These are phyloP conservation scores for Kwoniella shivajii DNA, from an alignment of 1,284 basidiomycete species.

Conservation along the genomic window DNA sequence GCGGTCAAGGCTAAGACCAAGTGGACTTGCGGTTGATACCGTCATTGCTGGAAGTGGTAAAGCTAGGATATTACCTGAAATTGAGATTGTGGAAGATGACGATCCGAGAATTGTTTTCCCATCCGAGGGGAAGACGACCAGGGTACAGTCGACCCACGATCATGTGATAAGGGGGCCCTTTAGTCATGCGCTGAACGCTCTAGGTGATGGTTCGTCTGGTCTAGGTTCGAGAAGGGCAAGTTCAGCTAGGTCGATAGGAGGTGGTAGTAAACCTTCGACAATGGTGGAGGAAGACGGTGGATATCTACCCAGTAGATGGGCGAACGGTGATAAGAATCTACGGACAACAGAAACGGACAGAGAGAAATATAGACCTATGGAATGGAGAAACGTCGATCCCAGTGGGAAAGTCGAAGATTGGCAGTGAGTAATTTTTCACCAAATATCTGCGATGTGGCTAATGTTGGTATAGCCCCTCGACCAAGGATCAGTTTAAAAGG, in stretches of 20 bases:
- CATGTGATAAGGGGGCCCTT: constrained; percentile 40
- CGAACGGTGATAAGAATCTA: constrained; percentile 46
- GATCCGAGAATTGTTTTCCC: constrained; percentile 50
- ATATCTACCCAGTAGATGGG: constrained; percentile 52
- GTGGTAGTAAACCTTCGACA: constrained; percentile 22
- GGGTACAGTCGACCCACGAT: constrained; percentile 40
- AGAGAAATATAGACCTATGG: constrained; percentile 51
- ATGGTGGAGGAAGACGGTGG: constrained; percentile 48
- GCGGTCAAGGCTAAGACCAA: constrained; percentile 2
- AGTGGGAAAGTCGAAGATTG: constrained; percentile 48
- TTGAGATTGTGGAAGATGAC: constrained; percentile 52
- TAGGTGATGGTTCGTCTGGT: not conserved
- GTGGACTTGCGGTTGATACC: constrained; percentile 28
- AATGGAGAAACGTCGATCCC: constrained; percentile 49
- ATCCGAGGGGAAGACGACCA: constrained; percentile 35
- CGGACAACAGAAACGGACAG: constrained; percentile 47
- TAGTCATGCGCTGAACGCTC: constrained; percentile 12
- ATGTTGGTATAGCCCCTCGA: constrained; percentile 31
- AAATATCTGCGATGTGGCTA: not conserved
- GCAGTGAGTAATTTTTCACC: constrained; percentile 43
- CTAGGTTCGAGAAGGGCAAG: not conserved
- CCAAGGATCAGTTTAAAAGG: constrained; percentile 51
- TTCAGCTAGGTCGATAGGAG: constrained; percentile 5
- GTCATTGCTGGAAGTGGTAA: constrained; percentile 17
- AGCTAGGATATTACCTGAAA: constrained; percentile 45